Evolutionary conservation across 2,329 filamentous ascomycete species (phyloP).

Genomic region (Colletotrichum spinosum): DNA sequence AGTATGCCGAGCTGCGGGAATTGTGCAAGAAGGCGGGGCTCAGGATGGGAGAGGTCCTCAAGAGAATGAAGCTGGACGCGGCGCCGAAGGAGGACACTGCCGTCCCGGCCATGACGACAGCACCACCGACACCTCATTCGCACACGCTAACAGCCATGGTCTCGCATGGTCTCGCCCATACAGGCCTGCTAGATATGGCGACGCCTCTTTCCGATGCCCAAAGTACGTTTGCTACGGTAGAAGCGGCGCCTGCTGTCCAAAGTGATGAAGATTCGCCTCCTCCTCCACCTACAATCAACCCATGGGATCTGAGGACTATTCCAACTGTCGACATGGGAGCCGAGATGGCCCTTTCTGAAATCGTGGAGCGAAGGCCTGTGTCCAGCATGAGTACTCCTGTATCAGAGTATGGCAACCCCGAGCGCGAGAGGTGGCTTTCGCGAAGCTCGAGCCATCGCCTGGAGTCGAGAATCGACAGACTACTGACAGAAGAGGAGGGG

Average conservation of each 20-base stretch:
- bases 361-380: slow-evolving; percentile 30
- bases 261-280: slow-evolving; percentile 39
- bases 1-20: slow-evolving; percentile 61
- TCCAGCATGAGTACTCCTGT: slow-evolving; percentile 31
- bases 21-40: slow-evolving; percentile 61
- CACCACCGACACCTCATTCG: slow-evolving; percentile 1
- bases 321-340: slow-evolving; percentile 8
- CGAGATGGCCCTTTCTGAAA: neutral
- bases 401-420: slow-evolving; percentile 21
- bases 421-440: slow-evolving; percentile 11
- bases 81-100: slow-evolving; percentile 20
- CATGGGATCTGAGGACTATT: slow-evolving; percentile 31
- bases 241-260: slow-evolving; percentile 35
- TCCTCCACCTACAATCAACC: slow-evolving; percentile 30
- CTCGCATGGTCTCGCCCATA: no score
- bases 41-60: slow-evolving; percentile 61
- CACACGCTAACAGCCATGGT: no score
- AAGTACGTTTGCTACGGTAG: neutral
- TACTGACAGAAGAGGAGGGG: slow-evolving; percentile 28
- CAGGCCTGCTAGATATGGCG: no score
- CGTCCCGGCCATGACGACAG: slow-evolving; percentile 6
- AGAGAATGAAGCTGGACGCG: slow-evolving; percentile 63
- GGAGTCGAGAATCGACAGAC: slow-evolving; percentile 13
- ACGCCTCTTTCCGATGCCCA: no score
- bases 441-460: slow-evolving; percentile 15